Conservation (phyloP, 73 alveolate species). For the Blepharisma stoltei region DNA sequence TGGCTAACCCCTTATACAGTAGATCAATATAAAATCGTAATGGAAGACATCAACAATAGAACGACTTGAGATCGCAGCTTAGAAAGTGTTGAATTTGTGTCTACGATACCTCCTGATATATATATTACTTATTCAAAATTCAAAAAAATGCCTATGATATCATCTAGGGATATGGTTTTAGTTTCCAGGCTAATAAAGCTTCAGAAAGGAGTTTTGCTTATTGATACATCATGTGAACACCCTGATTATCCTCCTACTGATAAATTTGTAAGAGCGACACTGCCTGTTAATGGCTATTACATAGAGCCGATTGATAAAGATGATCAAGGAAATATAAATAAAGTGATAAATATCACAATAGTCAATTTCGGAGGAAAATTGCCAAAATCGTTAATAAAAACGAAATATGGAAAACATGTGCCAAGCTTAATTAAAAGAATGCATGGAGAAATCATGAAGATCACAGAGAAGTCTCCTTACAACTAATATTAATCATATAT, state of each 20-base stretch:
- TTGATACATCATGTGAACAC: constrained; percentile 6
- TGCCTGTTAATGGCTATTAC: background rate
- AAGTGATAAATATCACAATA: too few species aligned
- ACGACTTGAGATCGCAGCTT: background rate
- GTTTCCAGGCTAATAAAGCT: background rate
- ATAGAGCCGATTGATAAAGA: background rate
- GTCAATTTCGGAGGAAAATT: too few species aligned
- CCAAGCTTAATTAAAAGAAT: too few species aligned
- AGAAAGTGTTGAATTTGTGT: constrained; percentile 1
- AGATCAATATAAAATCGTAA: background rate
- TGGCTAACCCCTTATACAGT: background rate
- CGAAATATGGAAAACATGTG: too few species aligned
- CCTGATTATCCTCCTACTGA: constrained; percentile 2
- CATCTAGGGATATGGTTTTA: background rate
- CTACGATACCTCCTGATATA: background rate
- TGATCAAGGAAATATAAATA: too few species aligned
- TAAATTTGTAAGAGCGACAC: background rate
- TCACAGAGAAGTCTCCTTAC: too few species aligned
- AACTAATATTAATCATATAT: too few species aligned
- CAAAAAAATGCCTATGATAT: background rate
- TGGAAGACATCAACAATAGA: background rate
- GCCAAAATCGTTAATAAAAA: too few species aligned
- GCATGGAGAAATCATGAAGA: too few species aligned
- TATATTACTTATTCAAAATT: constrained; percentile 6
- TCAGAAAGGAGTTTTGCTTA: background rate